Evolutionary conservation across 768 basidiomycete species (phyloP), one percentile per base, ranked within the genome.

Genomic region (Suillus placidus): DNA sequence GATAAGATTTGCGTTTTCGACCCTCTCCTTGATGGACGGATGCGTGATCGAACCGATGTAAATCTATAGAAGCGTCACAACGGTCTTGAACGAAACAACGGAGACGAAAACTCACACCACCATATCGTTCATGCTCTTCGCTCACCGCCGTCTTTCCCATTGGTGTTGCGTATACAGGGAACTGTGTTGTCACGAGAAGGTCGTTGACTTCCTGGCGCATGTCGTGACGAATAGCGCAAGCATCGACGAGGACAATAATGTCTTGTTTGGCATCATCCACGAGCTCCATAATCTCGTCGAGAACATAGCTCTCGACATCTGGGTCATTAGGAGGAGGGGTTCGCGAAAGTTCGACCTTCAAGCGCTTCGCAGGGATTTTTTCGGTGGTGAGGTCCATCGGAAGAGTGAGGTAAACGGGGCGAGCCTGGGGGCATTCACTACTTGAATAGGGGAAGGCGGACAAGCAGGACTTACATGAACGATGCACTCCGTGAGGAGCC

Each of bases 341-440:
- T 10, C 81, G 81, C 42, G 82, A 80, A 10, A 92, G 81, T 8
- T 89, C 88, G 1, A 81, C 85, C 62, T 83, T 78, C 62, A 97
- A 82, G 23, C 85, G 84, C 47, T 85, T 83, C 6, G 86, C 77
- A 0, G 93, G 84, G 20, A 95, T 88, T 72, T 88, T 85, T 62
- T 82, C 78, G 71, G 85, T 82, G 5, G 91, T 90, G 61, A 97
- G 80, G 74, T 98, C 92, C 7, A 90, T 95, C 1, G 94, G 96
- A 13, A 98, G 81, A 42, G 89, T 85, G 47, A 99, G 78, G 73
- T 99, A 99, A 38, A 92, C 93, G 0, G 96, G 96, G 23, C 93
- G 88, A 35, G 89, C 91, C 86, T 93, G 68, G 40, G 6, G 30
- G n/a, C 16, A 37, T 64, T 16, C 49, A 40, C n/a, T 20, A 3